Conservation (phyloP, 257 asterid genomes). For the Salvia hispanica region DNA sequence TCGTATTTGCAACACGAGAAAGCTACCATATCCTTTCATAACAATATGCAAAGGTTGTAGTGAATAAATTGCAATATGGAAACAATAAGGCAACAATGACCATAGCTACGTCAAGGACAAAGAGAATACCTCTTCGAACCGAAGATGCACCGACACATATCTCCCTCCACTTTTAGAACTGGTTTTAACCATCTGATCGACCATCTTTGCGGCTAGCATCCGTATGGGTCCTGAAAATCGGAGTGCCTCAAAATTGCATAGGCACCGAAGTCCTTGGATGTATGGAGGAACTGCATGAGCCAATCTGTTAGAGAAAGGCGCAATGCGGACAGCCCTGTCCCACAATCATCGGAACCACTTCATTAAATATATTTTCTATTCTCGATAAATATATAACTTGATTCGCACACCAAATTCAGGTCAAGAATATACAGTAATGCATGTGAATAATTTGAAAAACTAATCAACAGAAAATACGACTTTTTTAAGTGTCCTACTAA, state of each 20-base stretch:
- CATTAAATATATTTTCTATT: conserved; percentile 3
- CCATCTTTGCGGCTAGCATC: conserved; percentile 95
- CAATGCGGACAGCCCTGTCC: conserved; percentile 97
- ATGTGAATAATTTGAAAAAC: not conserved
- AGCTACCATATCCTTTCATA: conserved; percentile 94
- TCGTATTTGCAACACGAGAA: conserved; percentile 95
- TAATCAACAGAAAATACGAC: conserved; percentile 4
- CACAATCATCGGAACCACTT: conserved; percentile 33
- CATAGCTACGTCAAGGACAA: not conserved
- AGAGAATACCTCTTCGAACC: conserved; percentile 89
- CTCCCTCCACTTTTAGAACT: conserved; percentile 75
- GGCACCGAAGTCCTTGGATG: conserved; percentile 86
- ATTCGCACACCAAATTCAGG: not conserved
- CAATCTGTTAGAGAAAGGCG: conserved; percentile 98
- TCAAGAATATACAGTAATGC: not conserved
- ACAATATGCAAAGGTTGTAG: conserved; percentile 10
- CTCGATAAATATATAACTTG: not conserved
- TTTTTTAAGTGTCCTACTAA: too few species aligned
- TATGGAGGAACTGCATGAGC: conserved; percentile 91
- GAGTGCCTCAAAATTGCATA: conserved; percentile 95
- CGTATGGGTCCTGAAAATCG: conserved; percentile 93
- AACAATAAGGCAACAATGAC: not conserved
- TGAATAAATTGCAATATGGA: not conserved
- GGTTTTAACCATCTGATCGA: conserved; percentile 83
- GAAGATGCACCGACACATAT: conserved; percentile 91